Conservation (phyloP, 2,329 filamentous ascomycete genomes). For the Xylogone sp. region DNA sequence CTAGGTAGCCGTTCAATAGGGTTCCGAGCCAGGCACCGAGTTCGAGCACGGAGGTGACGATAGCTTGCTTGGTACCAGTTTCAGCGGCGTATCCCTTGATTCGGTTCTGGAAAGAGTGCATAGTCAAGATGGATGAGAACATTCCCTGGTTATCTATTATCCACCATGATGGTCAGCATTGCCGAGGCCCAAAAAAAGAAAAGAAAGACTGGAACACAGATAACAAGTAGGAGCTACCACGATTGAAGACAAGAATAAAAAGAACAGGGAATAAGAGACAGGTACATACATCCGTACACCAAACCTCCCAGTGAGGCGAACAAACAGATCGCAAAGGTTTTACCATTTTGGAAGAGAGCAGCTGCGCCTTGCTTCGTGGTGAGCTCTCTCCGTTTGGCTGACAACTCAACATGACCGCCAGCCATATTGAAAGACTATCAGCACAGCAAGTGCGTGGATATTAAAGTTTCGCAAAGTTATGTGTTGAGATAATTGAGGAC, state of each 20-base stretch:
- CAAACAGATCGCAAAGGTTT: constrained; percentile 19
- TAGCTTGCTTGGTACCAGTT: constrained; percentile 9
- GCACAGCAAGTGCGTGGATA: not conserved
- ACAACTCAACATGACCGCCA: not conserved
- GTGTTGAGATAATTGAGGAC: not conserved
- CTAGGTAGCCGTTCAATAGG: constrained; percentile 62
- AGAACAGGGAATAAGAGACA: not conserved
- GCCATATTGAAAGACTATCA: not conserved
- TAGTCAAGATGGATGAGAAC: constrained; percentile 21
- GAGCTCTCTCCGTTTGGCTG: not conserved
- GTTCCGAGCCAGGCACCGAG: constrained; percentile 71
- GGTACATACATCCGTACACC: constrained; percentile 21
- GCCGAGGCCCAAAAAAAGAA: not conserved
- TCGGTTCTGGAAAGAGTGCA: constrained; percentile 15
- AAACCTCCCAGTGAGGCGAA: constrained; percentile 24
- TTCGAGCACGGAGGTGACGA: constrained; percentile 56
- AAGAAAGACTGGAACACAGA: not conserved
- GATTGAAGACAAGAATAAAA: not conserved
- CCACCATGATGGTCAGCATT: not conserved
- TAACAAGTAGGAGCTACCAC: too few relatives aligned
- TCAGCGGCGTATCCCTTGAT: constrained; percentile 14
- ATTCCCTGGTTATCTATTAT: constrained; percentile 23
- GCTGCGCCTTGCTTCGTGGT: not conserved
- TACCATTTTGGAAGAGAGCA: not conserved
- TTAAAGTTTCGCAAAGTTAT: not conserved